These are phyloP conservation scores for Osmozyma mogii DNA, from an alignment of 805 yeast species.

Conservation along the genomic window DNA sequence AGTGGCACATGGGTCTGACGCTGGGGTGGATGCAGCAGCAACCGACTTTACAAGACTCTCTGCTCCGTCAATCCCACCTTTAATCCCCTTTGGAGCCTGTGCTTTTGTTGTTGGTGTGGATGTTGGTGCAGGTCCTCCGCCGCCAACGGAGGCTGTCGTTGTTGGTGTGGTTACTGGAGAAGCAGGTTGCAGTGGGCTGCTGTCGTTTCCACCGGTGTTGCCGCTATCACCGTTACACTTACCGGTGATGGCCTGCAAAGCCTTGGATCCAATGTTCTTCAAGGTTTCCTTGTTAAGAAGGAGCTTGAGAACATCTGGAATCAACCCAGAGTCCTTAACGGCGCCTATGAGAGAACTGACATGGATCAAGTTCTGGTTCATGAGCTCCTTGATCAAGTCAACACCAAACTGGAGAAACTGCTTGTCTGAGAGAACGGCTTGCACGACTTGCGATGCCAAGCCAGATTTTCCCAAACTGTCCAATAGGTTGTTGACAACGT, in stretches of 20 bases:
- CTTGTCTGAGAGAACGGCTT: slow-evolving; percentile 30
- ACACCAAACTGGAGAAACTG: slow-evolving; percentile 29
- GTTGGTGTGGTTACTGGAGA: slow-evolving; percentile 1
- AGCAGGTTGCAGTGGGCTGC: not conserved
- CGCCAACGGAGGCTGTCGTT: not conserved
- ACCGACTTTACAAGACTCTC: too few species aligned
- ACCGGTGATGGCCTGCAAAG: slow-evolving; percentile 27
- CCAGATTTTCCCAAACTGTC: slow-evolving; percentile 36
- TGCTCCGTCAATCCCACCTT: too few species aligned
- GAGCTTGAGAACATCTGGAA: slow-evolving; percentile 25
- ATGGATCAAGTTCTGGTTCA: slow-evolving; percentile 21
- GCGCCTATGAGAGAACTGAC: slow-evolving; percentile 23
- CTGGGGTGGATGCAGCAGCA: too few species aligned
- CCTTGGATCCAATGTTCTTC: slow-evolving; percentile 26
- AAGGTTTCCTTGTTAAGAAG: slow-evolving; percentile 26
- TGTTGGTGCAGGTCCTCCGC: not conserved
- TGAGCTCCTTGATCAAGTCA: slow-evolving; percentile 24
- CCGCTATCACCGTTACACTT: slow-evolving; percentile 21
- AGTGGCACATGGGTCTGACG: too few species aligned
- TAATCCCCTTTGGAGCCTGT: too few species aligned
- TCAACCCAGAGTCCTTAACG: slow-evolving; percentile 24
- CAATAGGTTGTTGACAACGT: slow-evolving; percentile 27
- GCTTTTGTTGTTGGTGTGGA: slow-evolving; percentile 2
- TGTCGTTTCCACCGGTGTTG: slow-evolving; percentile 1
- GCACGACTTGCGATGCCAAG: slow-evolving; percentile 32